Conservation (phyloP, 75 land plant species). For the Chamaecyparis obtusa region DNA sequence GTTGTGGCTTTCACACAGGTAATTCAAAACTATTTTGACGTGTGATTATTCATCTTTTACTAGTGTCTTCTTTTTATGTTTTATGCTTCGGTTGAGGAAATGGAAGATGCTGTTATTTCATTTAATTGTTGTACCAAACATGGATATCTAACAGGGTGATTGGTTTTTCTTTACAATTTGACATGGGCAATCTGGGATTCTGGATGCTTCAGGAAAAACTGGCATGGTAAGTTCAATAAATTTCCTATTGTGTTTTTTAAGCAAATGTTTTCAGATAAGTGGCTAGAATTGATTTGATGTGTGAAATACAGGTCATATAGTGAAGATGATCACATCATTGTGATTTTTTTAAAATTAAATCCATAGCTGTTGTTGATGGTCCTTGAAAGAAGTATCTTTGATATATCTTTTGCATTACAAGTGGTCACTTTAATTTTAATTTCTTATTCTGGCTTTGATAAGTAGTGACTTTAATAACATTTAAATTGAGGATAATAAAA, state of each 20-base stretch:
- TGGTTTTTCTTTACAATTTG: background rate
- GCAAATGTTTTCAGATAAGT: background rate
- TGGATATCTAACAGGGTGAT: slow-evolving; percentile 1
- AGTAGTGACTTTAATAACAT: background rate
- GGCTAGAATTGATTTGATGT: background rate
- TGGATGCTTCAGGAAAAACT: slow-evolving; percentile 9
- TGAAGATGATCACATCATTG: slow-evolving; percentile 1
- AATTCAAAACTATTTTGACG: background rate
- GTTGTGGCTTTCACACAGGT: background rate
- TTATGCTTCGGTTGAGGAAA: background rate
- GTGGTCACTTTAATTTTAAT: background rate
- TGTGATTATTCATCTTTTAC: background rate
- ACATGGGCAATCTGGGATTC: background rate
- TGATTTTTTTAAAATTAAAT: background rate
- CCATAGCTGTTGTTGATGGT: background rate
- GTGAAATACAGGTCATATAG: background rate
- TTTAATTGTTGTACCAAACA: background rate
- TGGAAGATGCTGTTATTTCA: background rate
- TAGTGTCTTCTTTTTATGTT: background rate
- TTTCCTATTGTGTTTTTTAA: background rate
- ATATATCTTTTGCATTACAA: background rate
- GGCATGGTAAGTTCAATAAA: background rate
- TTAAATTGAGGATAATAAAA: background rate
- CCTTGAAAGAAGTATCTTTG: background rate
- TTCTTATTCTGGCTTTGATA: background rate